phyloP scores from a whole-genome alignment of 2,329 filamentous ascomycete genomes.

The Hortaea werneckii region DNA sequence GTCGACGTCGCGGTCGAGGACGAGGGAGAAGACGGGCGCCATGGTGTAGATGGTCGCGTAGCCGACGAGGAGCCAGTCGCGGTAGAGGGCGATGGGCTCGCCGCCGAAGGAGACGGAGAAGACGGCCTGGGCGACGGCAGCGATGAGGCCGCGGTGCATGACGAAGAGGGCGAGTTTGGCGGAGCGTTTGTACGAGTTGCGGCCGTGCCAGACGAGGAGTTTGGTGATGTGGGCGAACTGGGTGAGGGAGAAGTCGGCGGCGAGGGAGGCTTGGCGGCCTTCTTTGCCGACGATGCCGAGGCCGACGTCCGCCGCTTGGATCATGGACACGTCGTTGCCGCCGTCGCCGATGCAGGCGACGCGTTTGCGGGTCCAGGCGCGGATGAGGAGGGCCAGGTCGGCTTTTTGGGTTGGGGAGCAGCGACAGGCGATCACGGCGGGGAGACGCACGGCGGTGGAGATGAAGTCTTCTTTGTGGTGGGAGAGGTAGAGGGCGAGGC shows the following conservation, averaged over 20 bases:
- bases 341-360: conserved; percentile 97
- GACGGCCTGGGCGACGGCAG: conserved; percentile 92
- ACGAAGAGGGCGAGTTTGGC: conserved; percentile 97
- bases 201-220: conserved; percentile 95
- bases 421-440: conserved; percentile 88
- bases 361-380: conserved; percentile 82
- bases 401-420: conserved; percentile 97
- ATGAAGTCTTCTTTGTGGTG: conserved; percentile 82
- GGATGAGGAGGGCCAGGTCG: conserved; percentile 83
- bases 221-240: conserved; percentile 94
- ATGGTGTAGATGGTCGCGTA: conserved; percentile 97
- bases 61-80: conserved; percentile 91
- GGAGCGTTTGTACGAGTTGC: conserved; percentile 91
- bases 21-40: conserved; percentile 80
- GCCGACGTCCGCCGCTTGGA: conserved; percentile 93
- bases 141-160: conserved; percentile 92
- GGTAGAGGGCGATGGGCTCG: conserved; percentile 88
- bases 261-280: conserved; percentile 84
- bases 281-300: conserved; percentile 98
- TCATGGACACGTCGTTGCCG: conserved; percentile 98
- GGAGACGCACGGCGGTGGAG: conserved; percentile 73
- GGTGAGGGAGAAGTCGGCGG: conserved; percentile 92
- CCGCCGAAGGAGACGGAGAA: conserved; percentile 90
- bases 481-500: conserved; percentile 68
- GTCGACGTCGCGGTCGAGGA: conserved; percentile 90